Evolutionary conservation across 345 rosid species (phyloP), one percentile per base, ranked within the genome.

Genomic region (Salix exigua): DNA sequence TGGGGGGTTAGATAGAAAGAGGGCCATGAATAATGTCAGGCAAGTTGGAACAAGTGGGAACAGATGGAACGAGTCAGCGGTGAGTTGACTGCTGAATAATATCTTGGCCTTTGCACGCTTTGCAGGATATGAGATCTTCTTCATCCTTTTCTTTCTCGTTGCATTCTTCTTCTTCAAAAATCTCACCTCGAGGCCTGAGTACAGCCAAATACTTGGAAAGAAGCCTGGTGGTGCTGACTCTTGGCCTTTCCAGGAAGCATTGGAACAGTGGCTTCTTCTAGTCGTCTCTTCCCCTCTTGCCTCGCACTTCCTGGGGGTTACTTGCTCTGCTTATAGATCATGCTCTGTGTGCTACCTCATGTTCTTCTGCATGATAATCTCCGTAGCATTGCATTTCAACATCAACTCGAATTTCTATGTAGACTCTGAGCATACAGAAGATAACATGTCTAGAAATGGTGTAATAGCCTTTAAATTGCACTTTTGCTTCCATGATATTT

Each of bases 41-140:
- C 81, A 82, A 61, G 83, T 31, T 30, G 81, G 85, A 37, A 44
- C 71, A 42, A 70, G 61, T 14, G 82, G 83, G 13, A 73, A 74
- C 65, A 73, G 74, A 72, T 71, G 79, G 77, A 82, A 85, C 21
- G 88, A 87, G 33, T 83, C 90, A 17, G 16, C 67, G 73, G 76
- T 85, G 75, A 87, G 83, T n/a, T 85, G 85, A 60, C 68, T 79
- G 40, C 86, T 88, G 63, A 78, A 77, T 51, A 38, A 83, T 11
- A 78, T 88, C 7, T 86, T 86, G 66, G 33, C 72, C 53, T 86
- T 88, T 62, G 73, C 85, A 4, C 70, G 80, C 75, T 42, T 79
- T 26, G 90, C 90, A 0, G 97, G 90, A 84, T 91, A 90, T 37
- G 97, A 91, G 89, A 87, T 91, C 68, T 78, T 91, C 37, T 90